A percentile compares a stretch with the other conserved stretches of the same genome.
These are phyloP conservation scores for Colletotrichum sp. DNA, from an alignment of 2,329 filamentous ascomycete genomes.

Conservation along the genomic window DNA sequence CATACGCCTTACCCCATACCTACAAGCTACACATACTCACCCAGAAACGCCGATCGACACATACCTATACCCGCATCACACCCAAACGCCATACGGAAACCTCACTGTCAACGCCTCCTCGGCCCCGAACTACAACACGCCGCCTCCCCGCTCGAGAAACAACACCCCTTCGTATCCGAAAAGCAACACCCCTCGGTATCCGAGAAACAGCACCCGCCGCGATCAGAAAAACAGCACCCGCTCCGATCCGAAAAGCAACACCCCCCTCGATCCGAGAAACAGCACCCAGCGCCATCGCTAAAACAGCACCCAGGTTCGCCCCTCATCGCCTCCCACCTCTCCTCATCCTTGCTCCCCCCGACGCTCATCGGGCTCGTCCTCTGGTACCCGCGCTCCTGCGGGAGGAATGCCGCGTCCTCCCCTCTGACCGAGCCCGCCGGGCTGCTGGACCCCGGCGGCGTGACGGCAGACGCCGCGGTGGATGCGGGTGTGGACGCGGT, in stretches of 20 bases:
- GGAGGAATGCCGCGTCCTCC: not conserved
- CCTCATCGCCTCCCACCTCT: not conserved
- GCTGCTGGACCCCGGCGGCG: not conserved
- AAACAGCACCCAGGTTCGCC: not conserved
- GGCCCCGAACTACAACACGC: not conserved
- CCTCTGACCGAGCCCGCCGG: not conserved
- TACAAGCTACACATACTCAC: no score
- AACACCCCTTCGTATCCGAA: not conserved
- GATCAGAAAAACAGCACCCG: not conserved
- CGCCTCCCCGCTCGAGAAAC: not conserved
- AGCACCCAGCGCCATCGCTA: not conserved
- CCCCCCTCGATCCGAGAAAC: not conserved
- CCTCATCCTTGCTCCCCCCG: not conserved
- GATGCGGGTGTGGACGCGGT: not conserved
- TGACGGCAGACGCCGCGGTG: not conserved
- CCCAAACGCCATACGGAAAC: no score
- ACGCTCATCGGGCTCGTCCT: not conserved
- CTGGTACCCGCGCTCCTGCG: not conserved
- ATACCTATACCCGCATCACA: no score
- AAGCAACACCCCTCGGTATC: not conserved
- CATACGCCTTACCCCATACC: no score
- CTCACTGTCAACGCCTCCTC: not conserved
- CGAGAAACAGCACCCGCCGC: not conserved
- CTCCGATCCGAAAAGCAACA: slow-evolving; percentile 1
- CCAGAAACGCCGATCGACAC: no score